Evolutionary conservation across 176 grass and related monocot species (phyloP), one percentile per base, ranked within the genome.

Genomic region (Lolium rigidum): DNA sequence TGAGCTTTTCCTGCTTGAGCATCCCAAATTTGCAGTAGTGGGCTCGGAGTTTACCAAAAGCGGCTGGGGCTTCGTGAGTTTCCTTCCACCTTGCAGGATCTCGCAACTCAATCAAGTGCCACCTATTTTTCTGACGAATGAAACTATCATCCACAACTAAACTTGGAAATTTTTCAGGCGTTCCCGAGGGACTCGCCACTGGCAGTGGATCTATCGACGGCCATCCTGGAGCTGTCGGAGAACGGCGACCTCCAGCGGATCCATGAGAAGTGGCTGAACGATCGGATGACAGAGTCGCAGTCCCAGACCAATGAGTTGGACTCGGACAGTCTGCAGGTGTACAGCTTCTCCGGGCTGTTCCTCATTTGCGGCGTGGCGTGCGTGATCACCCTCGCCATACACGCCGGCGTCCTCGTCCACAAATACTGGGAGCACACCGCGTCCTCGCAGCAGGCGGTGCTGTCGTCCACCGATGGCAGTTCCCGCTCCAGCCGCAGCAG

Each of bases 11-110:
- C 31, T 97, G 57, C 35, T 82, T 2, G 56, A 64, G 65, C 60
- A 97, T 20, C 55, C 43, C 50, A 93, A 83, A 46, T 91, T 88
- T 38, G 82, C 88, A 0, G 72, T 93, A 51, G 95, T 97, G n/a
- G 95, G 95, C 7, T 83, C 84, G 11, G 88, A 94, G 72, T 97
- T 97, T 77, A 97, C 90, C 72, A 97, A 88, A 37, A 89, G 88
- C 54, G 92, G 95, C 81, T 97, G 90, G 95, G 95, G 92, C 5
- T 97, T 97, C 79, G 95, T 97, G 80, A 88, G 95, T 89, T 24
- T 7, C 26, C n/a, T 48, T 55, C 47, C 28, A 18, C 73, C 26
- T 20, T 20, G 56, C 10, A 64, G 25, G 12, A 26, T 64, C 24
- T 35, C 31, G 25, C 25, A 65, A 31, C 4, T 52, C 50, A 9